A percentile compares a stretch with the other conserved stretches of the same genome.
These are phyloP conservation scores for Penicillium olsonii DNA, from an alignment of 2,329 filamentous ascomycete species.

Conservation along the genomic window DNA sequence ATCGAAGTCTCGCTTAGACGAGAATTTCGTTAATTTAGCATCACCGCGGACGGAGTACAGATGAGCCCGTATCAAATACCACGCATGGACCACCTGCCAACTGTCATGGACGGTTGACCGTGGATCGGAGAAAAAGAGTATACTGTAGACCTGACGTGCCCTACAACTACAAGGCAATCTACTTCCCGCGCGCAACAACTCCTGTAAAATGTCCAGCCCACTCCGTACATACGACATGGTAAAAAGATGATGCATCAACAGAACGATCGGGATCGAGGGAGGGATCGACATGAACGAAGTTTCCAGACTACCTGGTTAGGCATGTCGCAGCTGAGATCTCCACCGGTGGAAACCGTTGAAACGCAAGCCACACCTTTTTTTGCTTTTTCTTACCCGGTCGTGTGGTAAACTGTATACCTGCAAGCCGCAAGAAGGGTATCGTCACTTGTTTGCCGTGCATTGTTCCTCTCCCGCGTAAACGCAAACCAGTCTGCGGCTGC, in stretches of 20 bases:
- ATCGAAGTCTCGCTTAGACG: not conserved
- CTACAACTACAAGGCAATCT: constrained; percentile 13
- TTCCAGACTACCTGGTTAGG: constrained; percentile 19
- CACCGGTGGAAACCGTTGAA: constrained; percentile 29
- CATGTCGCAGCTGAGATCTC: constrained; percentile 18
- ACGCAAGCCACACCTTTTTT: constrained; percentile 28
- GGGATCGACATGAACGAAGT: constrained; percentile 21
- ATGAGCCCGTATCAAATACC: too few species aligned
- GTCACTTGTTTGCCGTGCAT: not conserved
- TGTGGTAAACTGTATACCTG: constrained; percentile 5
- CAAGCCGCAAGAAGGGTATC: not conserved
- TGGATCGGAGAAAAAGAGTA: constrained; percentile 14
- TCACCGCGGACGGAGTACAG: too few species aligned
- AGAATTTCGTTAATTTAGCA: not conserved
- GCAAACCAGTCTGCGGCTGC: not conserved
- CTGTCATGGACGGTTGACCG: constrained; percentile 21
- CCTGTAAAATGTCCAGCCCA: too few species aligned
- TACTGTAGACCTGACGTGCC: constrained; percentile 1
- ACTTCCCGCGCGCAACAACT: constrained; percentile 20
- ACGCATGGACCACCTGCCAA: constrained; percentile 26
- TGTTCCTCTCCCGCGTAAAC: not conserved
- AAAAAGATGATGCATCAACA: constrained; percentile 9
- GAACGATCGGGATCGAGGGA: constrained; percentile 15
- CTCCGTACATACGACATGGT: too few species aligned
- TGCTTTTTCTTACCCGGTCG: constrained; percentile 10